These are phyloP conservation scores for Trichoderma endophyticum DNA, from an alignment of 2,329 filamentous ascomycete species.

Conservation along the genomic window DNA sequence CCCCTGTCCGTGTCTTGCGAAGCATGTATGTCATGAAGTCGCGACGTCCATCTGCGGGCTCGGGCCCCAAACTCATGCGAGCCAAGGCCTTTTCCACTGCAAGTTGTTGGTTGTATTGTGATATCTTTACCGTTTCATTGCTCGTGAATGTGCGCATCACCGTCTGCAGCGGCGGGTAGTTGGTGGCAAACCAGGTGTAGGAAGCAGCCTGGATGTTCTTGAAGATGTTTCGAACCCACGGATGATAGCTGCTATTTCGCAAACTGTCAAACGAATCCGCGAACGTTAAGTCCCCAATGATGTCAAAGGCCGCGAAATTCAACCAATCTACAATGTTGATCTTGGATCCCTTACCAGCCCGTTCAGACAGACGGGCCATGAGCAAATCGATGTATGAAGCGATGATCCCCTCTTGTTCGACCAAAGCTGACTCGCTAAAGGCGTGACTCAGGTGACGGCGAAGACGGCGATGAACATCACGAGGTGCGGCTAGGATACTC, in stretches of 20 bases:
- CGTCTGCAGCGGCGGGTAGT: no score
- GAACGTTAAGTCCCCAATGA: slow-evolving; percentile 30
- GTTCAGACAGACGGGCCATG: neutral
- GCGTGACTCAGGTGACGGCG: slow-evolving; percentile 29
- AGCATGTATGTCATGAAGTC: slow-evolving; percentile 31
- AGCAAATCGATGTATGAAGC: slow-evolving; percentile 28
- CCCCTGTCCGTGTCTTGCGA: slow-evolving; percentile 27
- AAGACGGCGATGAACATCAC: slow-evolving; percentile 22
- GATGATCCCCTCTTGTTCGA: slow-evolving; percentile 31
- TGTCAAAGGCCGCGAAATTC: neutral
- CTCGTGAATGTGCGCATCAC: no score
- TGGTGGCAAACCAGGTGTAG: no score
- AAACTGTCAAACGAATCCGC: slow-evolving; percentile 40
- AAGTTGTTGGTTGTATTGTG: no score
- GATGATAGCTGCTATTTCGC: slow-evolving; percentile 27
- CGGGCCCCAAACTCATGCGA: slow-evolving; percentile 22
- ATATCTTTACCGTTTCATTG: no score
- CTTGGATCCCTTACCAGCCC: slow-evolving; percentile 17
- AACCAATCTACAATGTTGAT: neutral
- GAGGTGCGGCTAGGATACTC: slow-evolving; percentile 19
- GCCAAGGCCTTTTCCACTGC: neutral
- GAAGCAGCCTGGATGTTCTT: neutral
- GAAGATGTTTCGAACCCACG: slow-evolving; percentile 27
- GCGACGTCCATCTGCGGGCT: slow-evolving; percentile 21
- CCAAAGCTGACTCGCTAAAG: slow-evolving; percentile 31